phyloP scores from a whole-genome alignment of 805 yeast species.

The Cyberlindnera lachancei region DNA sequence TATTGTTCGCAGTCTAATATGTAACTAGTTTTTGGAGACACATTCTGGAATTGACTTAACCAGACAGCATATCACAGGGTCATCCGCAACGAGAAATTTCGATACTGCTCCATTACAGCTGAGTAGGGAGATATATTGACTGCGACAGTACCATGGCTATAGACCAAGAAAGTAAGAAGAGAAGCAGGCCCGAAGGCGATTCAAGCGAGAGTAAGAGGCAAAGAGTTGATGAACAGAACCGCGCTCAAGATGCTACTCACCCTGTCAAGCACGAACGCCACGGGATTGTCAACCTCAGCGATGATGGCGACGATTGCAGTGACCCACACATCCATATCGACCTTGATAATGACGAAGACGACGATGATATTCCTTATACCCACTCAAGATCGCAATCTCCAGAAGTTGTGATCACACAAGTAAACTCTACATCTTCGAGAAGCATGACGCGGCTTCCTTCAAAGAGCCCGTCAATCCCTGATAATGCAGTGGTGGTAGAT shows the following conservation, averaged over 20 bases:
- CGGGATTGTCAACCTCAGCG: neutral
- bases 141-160: no score
- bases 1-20: no score
- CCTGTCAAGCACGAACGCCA: neutral
- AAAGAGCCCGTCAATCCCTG: no score
- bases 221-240: neutral
- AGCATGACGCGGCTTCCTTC: neutral
- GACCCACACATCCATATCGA: conserved; percentile 1
- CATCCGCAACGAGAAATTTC: no score
- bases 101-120: no score
- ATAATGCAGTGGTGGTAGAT: conserved; percentile 4
- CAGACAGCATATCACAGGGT: no score
- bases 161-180: neutral
- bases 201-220: neutral
- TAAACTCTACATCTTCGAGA: conserved; percentile 1
- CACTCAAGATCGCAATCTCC: conserved; percentile 22
- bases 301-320: neutral
- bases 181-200: neutral
- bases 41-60: no score
- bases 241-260: neutral
- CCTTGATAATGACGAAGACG: conserved; percentile 17
- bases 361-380: conserved; percentile 23
- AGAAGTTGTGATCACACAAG: conserved; percentile 8
- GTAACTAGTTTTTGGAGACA: no score
- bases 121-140: no score